Percentiles rank a stretch among this genome's conserved stretches.
Conservation (phyloP, 129 eudicot species). For the Pittosporum tobira region DNA sequence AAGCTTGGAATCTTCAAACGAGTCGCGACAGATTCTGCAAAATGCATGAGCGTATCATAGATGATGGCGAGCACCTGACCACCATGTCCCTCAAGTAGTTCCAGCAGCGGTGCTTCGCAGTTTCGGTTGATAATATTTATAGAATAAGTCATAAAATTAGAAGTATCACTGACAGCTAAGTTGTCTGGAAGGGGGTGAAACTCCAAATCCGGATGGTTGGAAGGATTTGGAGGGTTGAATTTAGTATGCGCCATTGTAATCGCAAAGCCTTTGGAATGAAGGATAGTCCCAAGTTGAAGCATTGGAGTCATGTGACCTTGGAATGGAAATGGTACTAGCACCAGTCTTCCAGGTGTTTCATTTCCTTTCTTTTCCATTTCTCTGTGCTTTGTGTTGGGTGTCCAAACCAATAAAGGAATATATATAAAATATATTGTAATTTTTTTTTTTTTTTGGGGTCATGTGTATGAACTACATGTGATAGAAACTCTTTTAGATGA, state of each 20-base stretch:
- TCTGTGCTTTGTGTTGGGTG: no score
- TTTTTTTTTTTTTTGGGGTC: no score
- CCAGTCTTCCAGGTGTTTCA: conserved; percentile 14
- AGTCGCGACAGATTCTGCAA: conserved; percentile 17
- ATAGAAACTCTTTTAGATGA: no score
- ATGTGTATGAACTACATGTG: no score
- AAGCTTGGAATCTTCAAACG: conserved; percentile 15
- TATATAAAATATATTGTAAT: no score
- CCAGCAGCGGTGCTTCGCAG: conserved; percentile 21
- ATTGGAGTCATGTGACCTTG: conserved; percentile 58
- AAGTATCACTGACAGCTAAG: conserved; percentile 5
- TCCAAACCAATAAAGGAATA: no score
- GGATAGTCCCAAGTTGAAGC: conserved; percentile 40
- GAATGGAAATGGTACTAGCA: conserved; percentile 32
- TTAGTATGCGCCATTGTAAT: conserved; percentile 36
- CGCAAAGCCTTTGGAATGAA: conserved; percentile 47
- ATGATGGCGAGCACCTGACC: no score
- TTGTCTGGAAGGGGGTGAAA: conserved; percentile 25
- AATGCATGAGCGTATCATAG: conserved; percentile 17
- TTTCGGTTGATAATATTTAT: conserved; percentile 15
- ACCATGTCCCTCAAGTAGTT: no score
- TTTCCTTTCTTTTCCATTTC: conserved; percentile 7
- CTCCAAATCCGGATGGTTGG: conserved; percentile 31
- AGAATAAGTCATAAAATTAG: conserved; percentile 2
- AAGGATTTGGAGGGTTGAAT: conserved; percentile 31